A percentile compares a stretch with the other conserved stretches of the same genome.
Evolutionary conservation across 192 early-diverging fungal genomes (phyloP).

Genomic region (Diversispora eburnea): DNA sequence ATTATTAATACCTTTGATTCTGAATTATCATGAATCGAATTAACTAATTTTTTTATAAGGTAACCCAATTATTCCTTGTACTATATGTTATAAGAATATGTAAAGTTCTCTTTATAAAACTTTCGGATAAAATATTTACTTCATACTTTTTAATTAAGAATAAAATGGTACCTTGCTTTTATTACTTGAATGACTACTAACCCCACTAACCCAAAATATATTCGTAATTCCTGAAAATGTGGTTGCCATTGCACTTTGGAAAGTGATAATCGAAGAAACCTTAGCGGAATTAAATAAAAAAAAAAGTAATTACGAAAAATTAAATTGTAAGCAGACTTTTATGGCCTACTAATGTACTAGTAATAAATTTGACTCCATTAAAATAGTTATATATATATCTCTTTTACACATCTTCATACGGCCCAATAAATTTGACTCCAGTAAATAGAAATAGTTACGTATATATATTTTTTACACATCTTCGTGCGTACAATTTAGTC

Average conservation of each 20-base stretch:
- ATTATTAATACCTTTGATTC: slow-evolving; percentile 23
- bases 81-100: slow-evolving; percentile 20
- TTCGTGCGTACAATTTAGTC: too few species aligned
- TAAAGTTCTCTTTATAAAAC: slow-evolving; percentile 19
- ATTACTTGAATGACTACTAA: slow-evolving; percentile 13
- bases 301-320: too few species aligned
- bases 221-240: not conserved
- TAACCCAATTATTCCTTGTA: not conserved
- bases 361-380: too few species aligned
- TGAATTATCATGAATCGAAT: slow-evolving; percentile 14
- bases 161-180: slow-evolving; percentile 19
- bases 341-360: too few species aligned
- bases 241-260: not conserved
- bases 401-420: too few species aligned
- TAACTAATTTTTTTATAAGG: slow-evolving; percentile 17
- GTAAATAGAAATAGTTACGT: too few species aligned
- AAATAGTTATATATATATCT: too few species aligned
- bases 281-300: too few species aligned
- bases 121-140: slow-evolving; percentile 20
- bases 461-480: too few species aligned
- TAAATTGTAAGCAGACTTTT: too few species aligned
- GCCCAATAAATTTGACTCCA: too few species aligned
- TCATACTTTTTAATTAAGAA: slow-evolving; percentile 19
- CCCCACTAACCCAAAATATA: slow-evolving; percentile 13
- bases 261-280: not conserved